A percentile compares a stretch with the other conserved stretches of the same genome.
Conservation (phyloP, 2,329 filamentous ascomycete genomes). For the Ophiostoma montium region DNA sequence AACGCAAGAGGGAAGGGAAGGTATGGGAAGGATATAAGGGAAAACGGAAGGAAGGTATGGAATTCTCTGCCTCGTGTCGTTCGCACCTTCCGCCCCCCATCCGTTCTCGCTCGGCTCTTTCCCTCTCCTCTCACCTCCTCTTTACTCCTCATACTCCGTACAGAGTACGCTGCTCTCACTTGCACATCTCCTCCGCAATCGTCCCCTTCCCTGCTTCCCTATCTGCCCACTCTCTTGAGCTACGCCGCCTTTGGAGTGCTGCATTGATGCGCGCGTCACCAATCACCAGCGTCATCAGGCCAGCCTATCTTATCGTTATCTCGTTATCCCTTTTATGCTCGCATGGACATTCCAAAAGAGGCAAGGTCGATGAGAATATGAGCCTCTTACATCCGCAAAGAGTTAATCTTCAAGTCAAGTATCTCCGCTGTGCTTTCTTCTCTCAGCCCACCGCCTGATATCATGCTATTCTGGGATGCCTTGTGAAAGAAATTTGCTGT, state of each 20-base stretch:
- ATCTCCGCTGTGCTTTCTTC: background rate
- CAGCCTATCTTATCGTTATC: background rate
- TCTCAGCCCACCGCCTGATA: no score
- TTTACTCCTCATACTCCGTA: background rate
- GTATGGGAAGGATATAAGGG: background rate
- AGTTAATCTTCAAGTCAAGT: background rate
- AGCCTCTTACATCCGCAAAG: background rate
- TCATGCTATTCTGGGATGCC: no score
- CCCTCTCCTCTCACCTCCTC: background rate
- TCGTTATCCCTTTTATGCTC: background rate
- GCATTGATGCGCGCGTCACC: background rate
- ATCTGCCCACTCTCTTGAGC: background rate
- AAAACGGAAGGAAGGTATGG: background rate
- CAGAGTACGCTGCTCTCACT: background rate
- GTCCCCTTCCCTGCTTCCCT: background rate
- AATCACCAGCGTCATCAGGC: background rate
- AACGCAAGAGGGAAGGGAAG: background rate
- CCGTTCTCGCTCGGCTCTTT: background rate
- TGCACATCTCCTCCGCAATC: background rate
- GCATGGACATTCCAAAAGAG: slow-evolving; percentile 8
- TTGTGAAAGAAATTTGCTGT: no score
- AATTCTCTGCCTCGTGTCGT: background rate
- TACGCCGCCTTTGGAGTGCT: background rate
- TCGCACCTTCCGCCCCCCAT: slow-evolving; percentile 1
- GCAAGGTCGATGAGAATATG: background rate